Conservation (phyloP, 352 stramenopile genomes). For the Pythium aristosporum region DNA sequence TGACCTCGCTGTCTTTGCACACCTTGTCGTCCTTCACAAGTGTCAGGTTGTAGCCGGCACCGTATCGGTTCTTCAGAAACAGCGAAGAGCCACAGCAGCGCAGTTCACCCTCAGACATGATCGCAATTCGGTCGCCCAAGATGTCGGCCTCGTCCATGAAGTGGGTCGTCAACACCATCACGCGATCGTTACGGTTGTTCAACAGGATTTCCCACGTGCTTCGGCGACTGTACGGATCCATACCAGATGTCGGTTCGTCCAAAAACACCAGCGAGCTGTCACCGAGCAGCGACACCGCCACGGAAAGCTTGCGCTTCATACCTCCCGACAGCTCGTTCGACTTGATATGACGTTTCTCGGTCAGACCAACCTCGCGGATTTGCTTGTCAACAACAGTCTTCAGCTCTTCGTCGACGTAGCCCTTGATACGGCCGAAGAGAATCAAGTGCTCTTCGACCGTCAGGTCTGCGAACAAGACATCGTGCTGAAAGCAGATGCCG, state of each 20-base stretch:
- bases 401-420: slow-evolving; percentile 19
- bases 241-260: slow-evolving; percentile 91
- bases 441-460: slow-evolving; percentile 96
- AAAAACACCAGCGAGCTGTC: slow-evolving; percentile 76
- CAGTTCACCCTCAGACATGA: slow-evolving; percentile 81
- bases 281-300: slow-evolving; percentile 76
- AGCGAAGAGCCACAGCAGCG: slow-evolving; percentile 56
- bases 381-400: slow-evolving; percentile 38
- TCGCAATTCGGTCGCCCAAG: slow-evolving; percentile 88
- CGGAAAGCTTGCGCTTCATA: slow-evolving; percentile 79
- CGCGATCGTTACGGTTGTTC: slow-evolving; percentile 55
- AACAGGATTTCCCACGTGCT: slow-evolving; percentile 80
- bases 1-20: background rate
- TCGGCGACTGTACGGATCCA: slow-evolving; percentile 91
- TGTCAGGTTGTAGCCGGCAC: slow-evolving; percentile 71
- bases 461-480: slow-evolving; percentile 94
- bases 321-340: slow-evolving; percentile 61
- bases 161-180: slow-evolving; percentile 91
- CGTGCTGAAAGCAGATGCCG: slow-evolving; percentile 97
- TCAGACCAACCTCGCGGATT: slow-evolving; percentile 89
- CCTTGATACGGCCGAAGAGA: slow-evolving; percentile 93
- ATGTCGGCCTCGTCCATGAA: slow-evolving; percentile 93
- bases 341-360: slow-evolving; percentile 75
- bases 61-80: slow-evolving; percentile 85
- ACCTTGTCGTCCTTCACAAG: slow-evolving; percentile 26